Base-by-base conservation (phyloP, 2,329 filamentous ascomycete species). In the Neodidymelliopsis sp. region DNA sequence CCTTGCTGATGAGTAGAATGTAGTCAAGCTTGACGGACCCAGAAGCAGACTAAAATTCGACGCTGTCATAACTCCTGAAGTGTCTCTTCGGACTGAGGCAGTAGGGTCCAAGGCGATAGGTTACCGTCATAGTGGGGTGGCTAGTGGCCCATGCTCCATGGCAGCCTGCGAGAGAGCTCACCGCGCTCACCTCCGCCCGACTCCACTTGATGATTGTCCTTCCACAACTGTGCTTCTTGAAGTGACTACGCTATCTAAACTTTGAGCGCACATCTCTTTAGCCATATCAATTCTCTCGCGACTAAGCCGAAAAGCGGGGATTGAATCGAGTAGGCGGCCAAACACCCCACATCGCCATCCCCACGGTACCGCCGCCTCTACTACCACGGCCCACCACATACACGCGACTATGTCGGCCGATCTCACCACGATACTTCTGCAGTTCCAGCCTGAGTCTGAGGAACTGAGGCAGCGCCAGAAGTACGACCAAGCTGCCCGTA, bases 401-500 rank as follows among this genome's bases (percentile, higher is more conserved):
- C 19, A 29, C 49, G 37, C 30, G 36, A 54, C 40, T 12, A 72
- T 73, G 69, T 53, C 69, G 27, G 56, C 55, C 31, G 68, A 70
- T n/a, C 53, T 70, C n/a, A 45, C 65, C 41, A 57, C 41, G 19
- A 15, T 62, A 6, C 50, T 70, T 15, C 50, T 69, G 20, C 57
- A 66, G 19, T 77, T 76, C 50, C 74, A 71, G 54, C 65, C 67
- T 18, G 63, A 70, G 12, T 52, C 57, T 4, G 56, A 60, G 24
- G 60, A 68, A 33, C 36, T 75, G 8, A 63, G 62, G 20, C 54
- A 68, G 47, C 71, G 59, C 25, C 64, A 70, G 35, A 70, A 75
- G 19, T 77, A 77, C 49, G 75, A 78, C 51, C 60, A 57, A 27
- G 56, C 63, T 30, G 68, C 72, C 38, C 66, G 62, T 25, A 53